Percentiles rank a stretch among this genome's conserved stretches.
phyloP scores from a whole-genome alignment of 371 early-diverging fungal genomes.

The Mucor mucedo region DNA sequence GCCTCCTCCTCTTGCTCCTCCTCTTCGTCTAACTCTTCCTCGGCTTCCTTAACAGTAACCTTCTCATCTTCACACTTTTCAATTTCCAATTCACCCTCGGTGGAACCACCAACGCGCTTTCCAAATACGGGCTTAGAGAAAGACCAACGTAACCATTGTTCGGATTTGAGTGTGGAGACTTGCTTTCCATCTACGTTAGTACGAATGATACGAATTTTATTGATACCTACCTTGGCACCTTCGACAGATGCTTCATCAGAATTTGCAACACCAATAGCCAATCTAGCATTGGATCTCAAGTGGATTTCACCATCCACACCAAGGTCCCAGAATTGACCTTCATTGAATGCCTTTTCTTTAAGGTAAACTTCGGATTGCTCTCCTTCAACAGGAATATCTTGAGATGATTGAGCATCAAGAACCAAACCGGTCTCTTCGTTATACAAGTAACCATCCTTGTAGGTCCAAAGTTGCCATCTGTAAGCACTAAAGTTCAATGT shows the following conservation, averaged over 20 bases:
- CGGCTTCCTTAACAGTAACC: constrained; percentile 32
- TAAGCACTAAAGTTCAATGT: constrained; percentile 46
- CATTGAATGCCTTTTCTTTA: constrained; percentile 29
- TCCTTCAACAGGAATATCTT: constrained; percentile 40
- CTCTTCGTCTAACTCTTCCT: constrained; percentile 37
- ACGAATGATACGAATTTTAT: constrained; percentile 28
- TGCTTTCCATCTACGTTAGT: constrained; percentile 33
- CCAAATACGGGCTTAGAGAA: constrained; percentile 50
- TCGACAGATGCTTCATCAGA: constrained; percentile 33
- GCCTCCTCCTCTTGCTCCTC: constrained; percentile 35
- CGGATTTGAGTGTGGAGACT: constrained; percentile 33
- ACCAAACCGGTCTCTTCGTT: constrained; percentile 61
- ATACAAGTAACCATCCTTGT: constrained; percentile 54
- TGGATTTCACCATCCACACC: constrained; percentile 50
- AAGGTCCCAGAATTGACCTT: constrained; percentile 50
- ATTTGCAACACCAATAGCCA: constrained; percentile 38
- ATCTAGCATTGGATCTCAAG: constrained; percentile 36
- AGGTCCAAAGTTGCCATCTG: constrained; percentile 58
- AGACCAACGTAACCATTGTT: constrained; percentile 45
- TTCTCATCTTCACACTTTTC: constrained; percentile 36
- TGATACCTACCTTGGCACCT: constrained; percentile 48
- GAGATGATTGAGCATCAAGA: constrained; percentile 44
- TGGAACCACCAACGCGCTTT: constrained; percentile 12
- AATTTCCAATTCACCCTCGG: constrained; percentile 20
- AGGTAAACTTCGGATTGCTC: constrained; percentile 38